Evolutionary conservation across 2,329 filamentous ascomycete genomes (phyloP), one percentile per base, ranked within the genome.

Genomic region (Chaetomium olivaceum): DNA sequence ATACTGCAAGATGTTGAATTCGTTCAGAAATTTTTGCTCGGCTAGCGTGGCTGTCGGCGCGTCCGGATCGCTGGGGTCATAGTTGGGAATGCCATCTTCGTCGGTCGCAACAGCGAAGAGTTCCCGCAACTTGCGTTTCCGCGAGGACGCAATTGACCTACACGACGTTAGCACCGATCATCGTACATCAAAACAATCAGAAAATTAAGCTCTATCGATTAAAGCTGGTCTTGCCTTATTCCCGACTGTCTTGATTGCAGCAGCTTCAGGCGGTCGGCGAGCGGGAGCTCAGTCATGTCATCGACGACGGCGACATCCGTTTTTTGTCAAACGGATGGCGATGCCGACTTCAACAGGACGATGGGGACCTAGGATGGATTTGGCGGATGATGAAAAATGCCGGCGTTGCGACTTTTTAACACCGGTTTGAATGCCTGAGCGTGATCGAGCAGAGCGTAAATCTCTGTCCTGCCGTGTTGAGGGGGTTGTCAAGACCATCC

Each of bases 111-210:
- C 87, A 73, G 86, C 85, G 82, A 91, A 96, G 74, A 97, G 86
- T 82, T 95, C 91, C 78, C 90, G 89, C 77, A 97, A 85, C 84
- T 96, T 96, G 79, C 92, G 89, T 87, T 96, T 95, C 80, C 91
- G 90, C 84, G 91, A 92, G 80, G 85, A 85, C 83, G 91, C 87
- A 85, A 90, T 89, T 85, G 85, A 83, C 80, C 88, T 90, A 76
- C 66, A 71, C 68, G 68, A 27, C 50, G 76, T 86, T 69, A 87
- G 78, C 74, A 83, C 64, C 65, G 67, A 74, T 60, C 80, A 80
- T 79, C 73, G 72, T 63, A 76, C 71, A 85, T 80, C 76, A 71
- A 78, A 77, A 72, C 74, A 72, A 82, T 82, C 80, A 80, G 79
- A 81, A 81, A 80, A 82, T 76, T 75, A 72, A 71, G 79, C 79